Evolutionary conservation across 164 flowering plant species (phyloP), one percentile per base, ranked within the genome.

Genomic region (Macadamia integrifolia): DNA sequence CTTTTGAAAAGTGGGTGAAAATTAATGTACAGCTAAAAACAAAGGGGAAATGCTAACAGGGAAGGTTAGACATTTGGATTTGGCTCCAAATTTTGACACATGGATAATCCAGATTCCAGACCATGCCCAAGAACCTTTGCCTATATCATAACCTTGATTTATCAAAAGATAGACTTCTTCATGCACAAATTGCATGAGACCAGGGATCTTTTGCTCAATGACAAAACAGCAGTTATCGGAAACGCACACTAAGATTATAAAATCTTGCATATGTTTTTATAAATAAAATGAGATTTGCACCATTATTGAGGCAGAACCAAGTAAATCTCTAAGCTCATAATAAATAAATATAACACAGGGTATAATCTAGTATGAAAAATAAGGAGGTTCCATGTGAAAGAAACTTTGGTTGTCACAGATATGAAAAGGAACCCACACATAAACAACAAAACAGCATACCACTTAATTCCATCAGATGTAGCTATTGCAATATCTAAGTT

Each of bases 401-500:
- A 14, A 46, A 46, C 3, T 7, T 46, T 46, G 7, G 11, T 43
- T 18, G 42, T 49, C 35, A 49, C 12, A 66, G 49, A 61, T 35
- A 30, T 10, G 10, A 49, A 17, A 6, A 56, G 15, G 55, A 3
- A 15, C 53, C 18, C 65, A n/a, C 28, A 12, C 31, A 18, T 30
- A 44, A 14, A 35, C 12, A 31, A n/a, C 6, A 58, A 46, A 13
- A 67, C 15, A 58, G 70, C 82, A 61, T 62, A 93, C 98, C 98
- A 86, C 74, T 91, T 94, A 68, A 91, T 84, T 63, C 97, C 98
- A 73, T 87, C 87, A 17, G 78, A 65, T 35, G 97, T 88, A 62
- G 97, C 92, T 71, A 91, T 91, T 18, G 97, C 97, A 78, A 94
- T 90, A 74, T 91, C 97, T 58, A 94, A 83, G 79, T 94, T 94